Evolutionary conservation across 139 green algal species (phyloP).

Genomic region (Picochlorum sp.): DNA sequence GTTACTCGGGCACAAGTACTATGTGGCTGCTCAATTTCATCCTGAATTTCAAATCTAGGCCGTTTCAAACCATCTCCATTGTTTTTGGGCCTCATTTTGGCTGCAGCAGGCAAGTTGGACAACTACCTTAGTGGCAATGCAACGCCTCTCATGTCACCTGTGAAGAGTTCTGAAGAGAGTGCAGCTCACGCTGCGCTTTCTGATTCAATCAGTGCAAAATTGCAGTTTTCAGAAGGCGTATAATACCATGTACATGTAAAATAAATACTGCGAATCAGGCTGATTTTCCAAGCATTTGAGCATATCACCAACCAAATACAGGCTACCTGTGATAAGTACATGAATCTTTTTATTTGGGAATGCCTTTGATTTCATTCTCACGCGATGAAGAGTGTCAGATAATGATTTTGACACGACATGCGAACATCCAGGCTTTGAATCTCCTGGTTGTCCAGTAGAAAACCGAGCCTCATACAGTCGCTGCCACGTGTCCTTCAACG

Average conservation of each 20-base stretch:
- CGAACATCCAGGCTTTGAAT: not conserved
- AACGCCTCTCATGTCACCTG: slow-evolving; percentile 18
- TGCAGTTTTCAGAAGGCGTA: not conserved
- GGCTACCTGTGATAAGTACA: slow-evolving; percentile 87
- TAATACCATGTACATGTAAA: too few relatives aligned
- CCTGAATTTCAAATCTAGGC: slow-evolving; percentile 88
- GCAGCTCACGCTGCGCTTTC: not conserved
- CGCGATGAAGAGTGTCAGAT: slow-evolving; percentile 44
- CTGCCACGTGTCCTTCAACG: not conserved
- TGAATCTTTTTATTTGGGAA: slow-evolving; percentile 33
- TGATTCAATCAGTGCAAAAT: not conserved
- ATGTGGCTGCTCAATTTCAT: slow-evolving; percentile 82
- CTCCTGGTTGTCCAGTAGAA: too few relatives aligned
- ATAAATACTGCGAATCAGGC: not conserved
- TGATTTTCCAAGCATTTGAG: slow-evolving; percentile 46
- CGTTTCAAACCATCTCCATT: slow-evolving; percentile 65
- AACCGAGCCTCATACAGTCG: not conserved
- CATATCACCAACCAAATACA: slow-evolving; percentile 92
- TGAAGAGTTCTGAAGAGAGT: not conserved
- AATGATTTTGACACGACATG: slow-evolving; percentile 17
- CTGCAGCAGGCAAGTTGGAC: slow-evolving; percentile 38
- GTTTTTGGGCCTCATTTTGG: slow-evolving; percentile 84
- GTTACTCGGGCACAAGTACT: slow-evolving; percentile 83
- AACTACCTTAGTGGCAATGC: slow-evolving; percentile 20
- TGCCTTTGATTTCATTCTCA: slow-evolving; percentile 32